Evolutionary conservation across 192 early-diverging fungal genomes (phyloP).

Genomic region (Dissophora ornata): DNA sequence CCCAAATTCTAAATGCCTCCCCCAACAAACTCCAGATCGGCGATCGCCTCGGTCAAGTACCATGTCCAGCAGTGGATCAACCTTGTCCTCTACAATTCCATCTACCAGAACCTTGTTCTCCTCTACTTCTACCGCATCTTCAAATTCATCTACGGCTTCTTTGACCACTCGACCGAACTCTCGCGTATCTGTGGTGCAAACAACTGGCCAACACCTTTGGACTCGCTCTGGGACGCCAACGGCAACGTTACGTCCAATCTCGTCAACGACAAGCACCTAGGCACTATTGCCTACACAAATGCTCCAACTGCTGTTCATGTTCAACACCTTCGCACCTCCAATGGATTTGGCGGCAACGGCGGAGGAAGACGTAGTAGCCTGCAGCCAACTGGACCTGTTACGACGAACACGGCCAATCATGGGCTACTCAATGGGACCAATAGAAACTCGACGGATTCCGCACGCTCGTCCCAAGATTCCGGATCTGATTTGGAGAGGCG

Average conservation of each 20-base stretch:
- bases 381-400: no score
- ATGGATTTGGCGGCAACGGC: neutral
- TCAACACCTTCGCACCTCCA: neutral
- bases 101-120: conserved; percentile 62
- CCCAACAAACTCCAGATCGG: neutral
- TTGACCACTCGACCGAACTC: conserved; percentile 73
- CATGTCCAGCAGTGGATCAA: conserved; percentile 59
- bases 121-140: conserved; percentile 64
- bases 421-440: neutral
- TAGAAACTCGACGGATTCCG: conserved; percentile 16
- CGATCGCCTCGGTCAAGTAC: conserved; percentile 24
- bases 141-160: conserved; percentile 62
- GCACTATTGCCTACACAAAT: conserved; percentile 30
- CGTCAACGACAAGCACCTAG: conserved; percentile 17
- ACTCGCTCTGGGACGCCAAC: conserved; percentile 27
- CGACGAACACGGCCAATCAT: no score
- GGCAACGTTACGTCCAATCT: conserved; percentile 20
- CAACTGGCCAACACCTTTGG: conserved; percentile 21
- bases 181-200: conserved; percentile 59
- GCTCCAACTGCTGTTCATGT: neutral
- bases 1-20: no score
- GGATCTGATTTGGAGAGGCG: conserved; percentile 19
- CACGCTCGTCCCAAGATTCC: conserved; percentile 9
- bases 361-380: conserved; percentile 14
- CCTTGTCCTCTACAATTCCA: conserved; percentile 60